Conservation (phyloP, 345 rosid species). For the Lepidium sativum region DNA sequence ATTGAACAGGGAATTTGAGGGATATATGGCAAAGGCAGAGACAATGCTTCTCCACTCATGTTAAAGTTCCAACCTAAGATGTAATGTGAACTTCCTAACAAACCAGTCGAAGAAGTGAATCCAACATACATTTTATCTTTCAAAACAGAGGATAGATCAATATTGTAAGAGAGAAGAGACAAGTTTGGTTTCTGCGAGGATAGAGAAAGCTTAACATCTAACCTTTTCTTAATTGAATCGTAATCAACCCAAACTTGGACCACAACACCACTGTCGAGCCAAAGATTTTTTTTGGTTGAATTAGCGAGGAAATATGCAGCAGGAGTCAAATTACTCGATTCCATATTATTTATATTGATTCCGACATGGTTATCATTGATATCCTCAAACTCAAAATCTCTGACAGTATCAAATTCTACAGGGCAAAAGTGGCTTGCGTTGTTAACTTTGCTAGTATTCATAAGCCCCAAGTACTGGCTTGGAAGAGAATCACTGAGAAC, state of each 20-base stretch:
- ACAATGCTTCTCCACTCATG: slow-evolving; percentile 54
- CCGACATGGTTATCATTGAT: slow-evolving; percentile 82
- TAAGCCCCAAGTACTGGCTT: slow-evolving; percentile 61
- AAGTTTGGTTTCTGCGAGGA: slow-evolving; percentile 48
- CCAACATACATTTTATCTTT: slow-evolving; percentile 72
- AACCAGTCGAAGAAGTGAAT: slow-evolving; percentile 82
- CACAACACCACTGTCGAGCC: slow-evolving; percentile 40
- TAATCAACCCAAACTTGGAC: slow-evolving; percentile 88
- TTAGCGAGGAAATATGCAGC: slow-evolving; percentile 45
- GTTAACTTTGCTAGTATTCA: slow-evolving; percentile 49
- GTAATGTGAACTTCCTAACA: slow-evolving; percentile 71
- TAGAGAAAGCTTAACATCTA: slow-evolving; percentile 67
- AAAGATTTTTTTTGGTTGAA: slow-evolving; percentile 30
- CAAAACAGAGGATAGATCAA: slow-evolving; percentile 51
- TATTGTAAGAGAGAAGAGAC: slow-evolving; percentile 49
- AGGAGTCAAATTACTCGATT: slow-evolving; percentile 45
- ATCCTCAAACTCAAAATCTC: slow-evolving; percentile 57
- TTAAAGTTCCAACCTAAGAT: slow-evolving; percentile 84
- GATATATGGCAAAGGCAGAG: slow-evolving; percentile 49
- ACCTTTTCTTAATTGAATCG: slow-evolving; percentile 41
- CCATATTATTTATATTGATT: slow-evolving; percentile 54
- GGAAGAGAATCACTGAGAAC: slow-evolving; percentile 45
- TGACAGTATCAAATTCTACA: slow-evolving; percentile 80
- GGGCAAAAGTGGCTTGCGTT: slow-evolving; percentile 56
- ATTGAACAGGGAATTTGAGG: slow-evolving; percentile 44